A percentile compares a stretch with the other conserved stretches of the same genome.
Conservation (phyloP, 1,139 yeast genomes). For the Kodamaea derodonti region DNA sequence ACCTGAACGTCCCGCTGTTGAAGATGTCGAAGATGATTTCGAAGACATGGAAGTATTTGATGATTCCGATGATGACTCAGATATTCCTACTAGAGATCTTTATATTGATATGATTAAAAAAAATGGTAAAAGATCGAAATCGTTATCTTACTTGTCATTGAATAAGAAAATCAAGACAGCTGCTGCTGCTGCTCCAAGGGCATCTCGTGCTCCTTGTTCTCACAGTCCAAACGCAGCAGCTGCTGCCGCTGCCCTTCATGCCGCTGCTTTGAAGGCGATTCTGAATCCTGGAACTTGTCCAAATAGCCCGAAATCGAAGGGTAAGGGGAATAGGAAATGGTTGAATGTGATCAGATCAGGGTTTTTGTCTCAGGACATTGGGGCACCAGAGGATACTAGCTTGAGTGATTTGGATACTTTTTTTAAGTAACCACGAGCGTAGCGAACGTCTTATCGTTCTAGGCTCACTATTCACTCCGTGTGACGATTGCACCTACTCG, state of each 20-base stretch:
- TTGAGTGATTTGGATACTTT: constrained; percentile 70
- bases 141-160: constrained; percentile 51
- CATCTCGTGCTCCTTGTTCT: constrained; percentile 56
- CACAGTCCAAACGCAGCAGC: constrained; percentile 64
- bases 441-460: too few relatives aligned
- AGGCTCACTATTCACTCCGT: too few relatives aligned
- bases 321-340: constrained; percentile 54
- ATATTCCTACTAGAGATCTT: constrained; percentile 9
- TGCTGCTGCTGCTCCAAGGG: constrained; percentile 79
- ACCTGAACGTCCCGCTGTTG: background rate
- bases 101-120: constrained; percentile 29
- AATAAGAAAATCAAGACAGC: constrained; percentile 55
- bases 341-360: constrained; percentile 68
- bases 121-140: constrained; percentile 57
- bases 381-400: constrained; percentile 71
- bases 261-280: constrained; percentile 60
- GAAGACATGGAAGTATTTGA: constrained; percentile 47
- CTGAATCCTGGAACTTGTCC: constrained; percentile 26
- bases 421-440: constrained; percentile 32
- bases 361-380: constrained; percentile 69
- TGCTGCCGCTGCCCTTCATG: constrained; percentile 71
- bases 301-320: constrained; percentile 17
- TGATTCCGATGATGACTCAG: constrained; percentile 28
- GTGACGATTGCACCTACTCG: too few relatives aligned
- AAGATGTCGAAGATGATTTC: constrained; percentile 25